A percentile compares a stretch with the other conserved stretches of the same genome.
phyloP scores from a whole-genome alignment of 495 filamentous ascomycete genomes.

The Elaphomyces granulatus region DNA sequence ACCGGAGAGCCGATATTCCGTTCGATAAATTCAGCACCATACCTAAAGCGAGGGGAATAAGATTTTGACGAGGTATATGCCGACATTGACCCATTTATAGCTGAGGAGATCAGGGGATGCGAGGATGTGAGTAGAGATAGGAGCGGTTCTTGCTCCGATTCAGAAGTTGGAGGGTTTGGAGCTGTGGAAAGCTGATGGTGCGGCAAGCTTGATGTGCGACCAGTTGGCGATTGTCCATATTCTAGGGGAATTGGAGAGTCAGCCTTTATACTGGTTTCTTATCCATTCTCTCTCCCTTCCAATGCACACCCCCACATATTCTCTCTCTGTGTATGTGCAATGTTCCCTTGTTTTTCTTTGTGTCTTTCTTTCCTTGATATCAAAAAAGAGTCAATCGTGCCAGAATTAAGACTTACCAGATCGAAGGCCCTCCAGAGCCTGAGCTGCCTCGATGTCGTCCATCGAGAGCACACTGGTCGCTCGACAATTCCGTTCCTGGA shows the following conservation, averaged over 20 bases:
- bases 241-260: slow-evolving; percentile 9
- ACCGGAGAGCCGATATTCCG: slow-evolving; percentile 66
- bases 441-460: slow-evolving; percentile 80
- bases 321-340: not conserved
- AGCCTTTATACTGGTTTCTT: too few relatives aligned
- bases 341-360: not conserved
- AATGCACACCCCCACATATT: not conserved
- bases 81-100: slow-evolving; percentile 65
- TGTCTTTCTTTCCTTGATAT: not conserved
- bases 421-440: slow-evolving; percentile 71
- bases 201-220: slow-evolving; percentile 7
- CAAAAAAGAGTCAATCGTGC: slow-evolving; percentile 1
- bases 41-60: slow-evolving; percentile 72
- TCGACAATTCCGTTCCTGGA: slow-evolving; percentile 30
- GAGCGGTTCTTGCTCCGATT: slow-evolving; percentile 46
- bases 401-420: slow-evolving; percentile 42
- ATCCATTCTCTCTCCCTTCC: not conserved
- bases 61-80: slow-evolving; percentile 74
- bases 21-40: slow-evolving; percentile 74
- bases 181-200: slow-evolving; percentile 15
- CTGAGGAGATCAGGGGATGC: slow-evolving; percentile 63
- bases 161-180: slow-evolving; percentile 8
- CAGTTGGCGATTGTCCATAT: slow-evolving; percentile 19
- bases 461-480: slow-evolving; percentile 45
- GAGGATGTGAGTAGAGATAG: slow-evolving; percentile 65